A percentile compares a stretch with the other conserved stretches of the same genome.
Conservation (phyloP, 352 stramenopile species). For the Pelagophyceae sp. region DNA sequence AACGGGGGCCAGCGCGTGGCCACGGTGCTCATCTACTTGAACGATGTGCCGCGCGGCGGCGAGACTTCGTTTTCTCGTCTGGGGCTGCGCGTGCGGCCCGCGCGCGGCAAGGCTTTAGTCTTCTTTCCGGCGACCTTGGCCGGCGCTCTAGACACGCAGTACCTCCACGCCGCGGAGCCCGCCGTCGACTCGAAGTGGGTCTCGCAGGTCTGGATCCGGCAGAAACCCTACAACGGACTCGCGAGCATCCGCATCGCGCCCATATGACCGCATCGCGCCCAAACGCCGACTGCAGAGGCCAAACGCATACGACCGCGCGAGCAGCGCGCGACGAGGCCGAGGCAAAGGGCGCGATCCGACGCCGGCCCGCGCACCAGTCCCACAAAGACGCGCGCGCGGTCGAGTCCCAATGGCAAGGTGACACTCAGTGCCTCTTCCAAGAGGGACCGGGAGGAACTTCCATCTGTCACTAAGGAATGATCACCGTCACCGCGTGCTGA, state of each 20-base stretch:
- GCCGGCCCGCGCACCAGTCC: no score
- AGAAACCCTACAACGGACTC: slow-evolving; percentile 48
- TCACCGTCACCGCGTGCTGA: no score
- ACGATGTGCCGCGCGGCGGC: slow-evolving; percentile 54
- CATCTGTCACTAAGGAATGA: no score
- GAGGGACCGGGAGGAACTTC: no score
- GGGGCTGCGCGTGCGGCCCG: slow-evolving; percentile 48
- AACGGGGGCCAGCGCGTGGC: slow-evolving; percentile 65
- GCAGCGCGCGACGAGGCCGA: no score
- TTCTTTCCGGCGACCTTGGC: slow-evolving; percentile 71
- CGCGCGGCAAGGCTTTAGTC: slow-evolving; percentile 58
- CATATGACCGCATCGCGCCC: no score
- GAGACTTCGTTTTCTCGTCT: slow-evolving; percentile 60
- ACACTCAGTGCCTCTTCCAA: no score
- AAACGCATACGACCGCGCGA: no score
- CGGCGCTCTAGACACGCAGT: slow-evolving; percentile 56
- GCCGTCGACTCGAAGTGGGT: slow-evolving; percentile 69
- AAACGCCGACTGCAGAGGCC: no score
- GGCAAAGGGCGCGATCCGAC: no score
- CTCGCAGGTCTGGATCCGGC: slow-evolving; percentile 66
- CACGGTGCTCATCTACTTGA: slow-evolving; percentile 70
- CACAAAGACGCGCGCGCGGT: no score
- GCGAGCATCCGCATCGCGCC: slow-evolving; percentile 43
- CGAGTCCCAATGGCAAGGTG: no score
- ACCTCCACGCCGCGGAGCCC: slow-evolving; percentile 58